phyloP scores from a whole-genome alignment of 1,139 yeast species.

The Sugiyamaella neomexicana region DNA sequence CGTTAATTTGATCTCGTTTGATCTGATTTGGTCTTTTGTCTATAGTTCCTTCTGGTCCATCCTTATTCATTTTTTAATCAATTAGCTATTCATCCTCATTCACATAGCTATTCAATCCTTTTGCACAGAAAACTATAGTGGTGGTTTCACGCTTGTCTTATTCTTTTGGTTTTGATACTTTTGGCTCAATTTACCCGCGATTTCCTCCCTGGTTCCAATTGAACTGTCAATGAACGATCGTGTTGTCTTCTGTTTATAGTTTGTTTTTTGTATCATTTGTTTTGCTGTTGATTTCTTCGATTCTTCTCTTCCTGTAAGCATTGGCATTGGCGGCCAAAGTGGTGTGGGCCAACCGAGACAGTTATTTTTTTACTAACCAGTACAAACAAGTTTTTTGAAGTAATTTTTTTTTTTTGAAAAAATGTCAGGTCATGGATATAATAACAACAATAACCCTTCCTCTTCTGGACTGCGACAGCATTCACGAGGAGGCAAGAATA shows the following conservation, averaged over 20 bases:
- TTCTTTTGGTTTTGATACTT: too few relatives aligned
- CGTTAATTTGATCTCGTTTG: too few relatives aligned
- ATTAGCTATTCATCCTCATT: not conserved
- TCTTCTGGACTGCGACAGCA: constrained; percentile 14
- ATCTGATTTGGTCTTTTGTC: too few relatives aligned
- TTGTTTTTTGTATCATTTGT: not conserved
- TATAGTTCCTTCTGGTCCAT: too few relatives aligned
- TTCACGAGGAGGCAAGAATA: constrained; percentile 31
- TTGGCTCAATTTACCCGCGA: too few relatives aligned
- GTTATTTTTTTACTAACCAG: not conserved
- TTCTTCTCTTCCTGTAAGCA: constrained; percentile 14
- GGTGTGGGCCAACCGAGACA: too few relatives aligned
- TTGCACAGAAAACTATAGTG: not conserved
- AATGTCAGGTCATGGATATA: constrained; percentile 14
- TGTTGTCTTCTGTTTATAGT: not conserved
- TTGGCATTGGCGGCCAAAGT: not conserved
- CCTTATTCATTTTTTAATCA: too few relatives aligned
- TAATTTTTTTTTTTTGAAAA: not conserved
- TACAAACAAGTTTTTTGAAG: not conserved
- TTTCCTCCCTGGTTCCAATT: too few relatives aligned
- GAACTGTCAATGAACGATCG: not conserved
- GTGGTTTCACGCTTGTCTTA: not conserved
- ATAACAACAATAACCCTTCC: constrained; percentile 13
- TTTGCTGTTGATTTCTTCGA: not conserved
- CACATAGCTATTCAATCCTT: not conserved